Base-by-base conservation (phyloP, 2,329 filamentous ascomycete species). In the Ophiostoma ulmi region DNA sequence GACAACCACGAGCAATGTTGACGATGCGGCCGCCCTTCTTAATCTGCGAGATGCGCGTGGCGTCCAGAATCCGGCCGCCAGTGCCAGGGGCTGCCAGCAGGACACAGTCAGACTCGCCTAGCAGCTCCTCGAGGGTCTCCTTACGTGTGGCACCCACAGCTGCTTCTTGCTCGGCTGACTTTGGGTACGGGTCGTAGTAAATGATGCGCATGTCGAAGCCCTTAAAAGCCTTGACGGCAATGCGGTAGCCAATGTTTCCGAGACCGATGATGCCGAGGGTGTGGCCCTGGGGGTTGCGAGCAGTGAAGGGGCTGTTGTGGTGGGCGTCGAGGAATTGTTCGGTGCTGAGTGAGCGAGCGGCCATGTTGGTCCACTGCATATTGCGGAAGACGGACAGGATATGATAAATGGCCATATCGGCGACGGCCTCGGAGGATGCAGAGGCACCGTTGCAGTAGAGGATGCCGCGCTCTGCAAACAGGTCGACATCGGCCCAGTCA, bases 391-490 rank as follows among this genome's bases (percentile, higher is more conserved):
- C 88, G 10, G 86, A 85, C 68, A 93, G 85, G 74, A 93, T 86
- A 75, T 90, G 84, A 75, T 88, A 88, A 58, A 91, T 82, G 22
- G 89, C 87, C 73, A 91, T 87, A 78, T 93, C 91, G 68, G 90
- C 90, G 1, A 92, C 90, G 7, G 89, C 87, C 76, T 92, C 90
- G 6, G 88, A 88, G 52, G 89, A 89, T 0, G 90, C 89, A 1
- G 87, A 84, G 2, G 89, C 90, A 3, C 87, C 86, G 79, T 93
- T 92, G 82, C 90, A 92, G 80, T 92, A 93, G 69, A 90, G 79
- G 72, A 91, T 86, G 58, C 87, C 81, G 48, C 84, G 83, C 0
- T 80, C 80, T 41, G 85, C 87, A 79, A 89, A 91, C 38, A 88
- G 87, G 69, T 84, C 77, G 4, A 90, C 82, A 74, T 90, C 86